Conservation (phyloP, 345 rosid genomes). For the Kernera saxatilis region DNA sequence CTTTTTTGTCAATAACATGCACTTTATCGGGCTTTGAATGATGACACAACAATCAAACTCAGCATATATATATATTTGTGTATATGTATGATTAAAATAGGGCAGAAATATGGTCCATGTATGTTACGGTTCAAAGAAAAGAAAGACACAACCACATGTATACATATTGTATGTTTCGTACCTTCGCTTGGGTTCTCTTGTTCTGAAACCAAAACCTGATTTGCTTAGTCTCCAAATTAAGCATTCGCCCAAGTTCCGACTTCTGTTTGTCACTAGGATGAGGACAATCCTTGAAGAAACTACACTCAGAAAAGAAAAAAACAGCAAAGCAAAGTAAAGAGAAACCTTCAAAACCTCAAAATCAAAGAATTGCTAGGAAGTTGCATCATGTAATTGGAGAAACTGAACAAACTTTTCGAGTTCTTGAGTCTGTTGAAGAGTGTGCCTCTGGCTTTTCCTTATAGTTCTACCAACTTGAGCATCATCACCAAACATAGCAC, state of each 20-base stretch:
- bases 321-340: background rate
- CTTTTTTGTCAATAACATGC: too few species aligned
- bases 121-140: background rate
- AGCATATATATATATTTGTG: too few species aligned
- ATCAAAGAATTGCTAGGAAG: background rate
- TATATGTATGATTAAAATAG: too few species aligned
- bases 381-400: background rate
- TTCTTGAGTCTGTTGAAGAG: slow-evolving; percentile 51
- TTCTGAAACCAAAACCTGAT: slow-evolving; percentile 67
- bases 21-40: too few species aligned
- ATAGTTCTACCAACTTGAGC: slow-evolving; percentile 33
- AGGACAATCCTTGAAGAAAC: slow-evolving; percentile 49
- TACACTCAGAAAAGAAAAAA: background rate
- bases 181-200: slow-evolving; percentile 49
- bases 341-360: background rate
- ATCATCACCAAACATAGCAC: slow-evolving; percentile 39
- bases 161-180: slow-evolving; percentile 6
- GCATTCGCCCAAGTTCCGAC: slow-evolving; percentile 35
- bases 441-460: slow-evolving; percentile 50
- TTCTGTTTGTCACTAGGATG: slow-evolving; percentile 47
- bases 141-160: background rate
- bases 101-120: background rate
- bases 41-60: too few species aligned
- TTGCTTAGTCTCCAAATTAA: slow-evolving; percentile 41
- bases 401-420: slow-evolving; percentile 47